Conservation (phyloP, 768 basidiomycete genomes). For the Piloderma croceum region DNA sequence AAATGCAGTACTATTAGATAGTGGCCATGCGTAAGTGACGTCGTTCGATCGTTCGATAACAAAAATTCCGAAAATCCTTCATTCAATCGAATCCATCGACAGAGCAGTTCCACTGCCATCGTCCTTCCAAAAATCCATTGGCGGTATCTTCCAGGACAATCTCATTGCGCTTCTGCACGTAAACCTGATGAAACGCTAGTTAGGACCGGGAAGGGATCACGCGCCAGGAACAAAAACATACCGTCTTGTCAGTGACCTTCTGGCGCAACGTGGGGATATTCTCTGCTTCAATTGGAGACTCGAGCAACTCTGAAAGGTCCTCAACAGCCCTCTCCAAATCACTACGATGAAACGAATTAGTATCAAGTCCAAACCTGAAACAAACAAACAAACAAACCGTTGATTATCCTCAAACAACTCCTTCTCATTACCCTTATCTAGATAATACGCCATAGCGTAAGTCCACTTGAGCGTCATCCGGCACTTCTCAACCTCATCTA, state of each 20-base stretch:
- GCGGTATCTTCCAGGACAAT: slow-evolving; percentile 95
- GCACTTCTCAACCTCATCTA: slow-evolving; percentile 85
- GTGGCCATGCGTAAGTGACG: not conserved
- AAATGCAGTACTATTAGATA: too few species aligned
- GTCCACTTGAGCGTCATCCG: slow-evolving; percentile 98
- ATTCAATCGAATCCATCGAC: slow-evolving; percentile 63
- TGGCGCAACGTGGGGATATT: slow-evolving; percentile 76
- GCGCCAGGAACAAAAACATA: slow-evolving; percentile 29
- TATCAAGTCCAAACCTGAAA: not conserved
- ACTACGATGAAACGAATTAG: slow-evolving; percentile 33
- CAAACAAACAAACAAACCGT: slow-evolving; percentile 40
- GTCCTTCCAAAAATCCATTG: slow-evolving; percentile 76
- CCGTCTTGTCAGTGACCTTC: slow-evolving; percentile 95
- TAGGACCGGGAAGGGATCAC: not conserved
- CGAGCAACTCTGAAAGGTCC: slow-evolving; percentile 87
- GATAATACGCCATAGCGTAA: slow-evolving; percentile 98
- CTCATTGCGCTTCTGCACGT: slow-evolving; percentile 95
- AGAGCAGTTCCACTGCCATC: slow-evolving; percentile 75
- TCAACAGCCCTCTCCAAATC: slow-evolving; percentile 95
- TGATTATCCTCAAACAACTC: slow-evolving; percentile 98
- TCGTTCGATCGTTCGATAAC: too few species aligned
- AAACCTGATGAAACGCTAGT: slow-evolving; percentile 25
- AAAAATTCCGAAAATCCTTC: not conserved
- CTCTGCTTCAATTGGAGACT: slow-evolving; percentile 85
- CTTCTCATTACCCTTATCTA: slow-evolving; percentile 86